Conservation (phyloP, 768 basidiomycete species). For the Termitomyces sp. region DNA sequence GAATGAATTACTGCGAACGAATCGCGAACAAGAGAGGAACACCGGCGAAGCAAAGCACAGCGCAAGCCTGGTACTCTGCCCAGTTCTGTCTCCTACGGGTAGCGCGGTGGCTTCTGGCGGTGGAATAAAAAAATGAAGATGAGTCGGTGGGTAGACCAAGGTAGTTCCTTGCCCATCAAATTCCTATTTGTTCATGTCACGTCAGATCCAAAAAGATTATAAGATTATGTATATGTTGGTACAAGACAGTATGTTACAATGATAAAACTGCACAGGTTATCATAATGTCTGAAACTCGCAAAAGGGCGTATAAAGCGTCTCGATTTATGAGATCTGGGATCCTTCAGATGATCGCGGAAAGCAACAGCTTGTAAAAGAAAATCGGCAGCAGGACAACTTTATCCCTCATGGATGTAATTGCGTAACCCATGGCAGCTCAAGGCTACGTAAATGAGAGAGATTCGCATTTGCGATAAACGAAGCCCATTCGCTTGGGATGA, state of each 20-base stretch:
- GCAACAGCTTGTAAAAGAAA: slow-evolving; percentile 17
- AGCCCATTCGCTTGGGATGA: slow-evolving; percentile 39
- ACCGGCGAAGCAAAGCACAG: not conserved
- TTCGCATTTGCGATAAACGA: slow-evolving; percentile 34
- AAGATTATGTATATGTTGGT: not conserved
- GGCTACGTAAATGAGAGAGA: slow-evolving; percentile 29
- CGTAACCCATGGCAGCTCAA: slow-evolving; percentile 38
- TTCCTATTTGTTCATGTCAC: slow-evolving; percentile 9
- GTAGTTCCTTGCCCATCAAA: slow-evolving; percentile 2
- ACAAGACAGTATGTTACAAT: not conserved
- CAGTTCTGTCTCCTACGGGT: not conserved
- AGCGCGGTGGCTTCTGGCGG: too few relatives aligned
- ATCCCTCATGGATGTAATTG: slow-evolving; percentile 36
- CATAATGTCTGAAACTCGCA: too few relatives aligned
- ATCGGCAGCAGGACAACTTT: slow-evolving; percentile 24
- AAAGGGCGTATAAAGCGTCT: not conserved
- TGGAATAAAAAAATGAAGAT: not conserved
- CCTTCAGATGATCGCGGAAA: slow-evolving; percentile 9
- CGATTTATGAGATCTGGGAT: not conserved
- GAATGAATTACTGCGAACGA: slow-evolving; percentile 11
- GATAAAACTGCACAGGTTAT: not conserved
- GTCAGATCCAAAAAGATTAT: not conserved
- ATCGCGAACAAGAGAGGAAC: slow-evolving; percentile 4
- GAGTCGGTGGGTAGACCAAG: too few relatives aligned
- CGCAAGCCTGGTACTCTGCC: not conserved